These are phyloP conservation scores for Pseudoscleropodium purum DNA, from an alignment of 225 moss, liverwort and hornwort genomes.

Conservation along the genomic window DNA sequence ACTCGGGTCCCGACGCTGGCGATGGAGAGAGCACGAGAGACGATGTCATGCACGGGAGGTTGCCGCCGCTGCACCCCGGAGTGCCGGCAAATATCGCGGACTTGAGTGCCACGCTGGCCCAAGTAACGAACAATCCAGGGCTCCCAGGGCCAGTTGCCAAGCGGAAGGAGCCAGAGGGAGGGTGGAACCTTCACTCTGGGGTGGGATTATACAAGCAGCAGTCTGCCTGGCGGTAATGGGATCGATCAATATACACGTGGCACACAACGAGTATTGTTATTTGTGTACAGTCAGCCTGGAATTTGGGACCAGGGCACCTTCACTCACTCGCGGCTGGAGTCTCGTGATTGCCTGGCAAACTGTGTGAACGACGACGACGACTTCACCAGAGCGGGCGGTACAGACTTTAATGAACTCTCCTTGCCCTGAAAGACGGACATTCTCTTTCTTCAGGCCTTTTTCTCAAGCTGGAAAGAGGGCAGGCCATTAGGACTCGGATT, in stretches of 20 bases:
- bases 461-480: neutral
- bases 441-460: conserved; percentile 14
- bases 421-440: neutral
- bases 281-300: conserved; percentile 69
- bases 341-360: conserved; percentile 1
- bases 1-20: conserved; percentile 82
- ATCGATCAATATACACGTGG: conserved; percentile 6
- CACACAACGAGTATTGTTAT: conserved; percentile 26
- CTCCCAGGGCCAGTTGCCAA: conserved; percentile 44
- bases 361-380: conserved; percentile 6
- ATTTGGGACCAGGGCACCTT: conserved; percentile 1
- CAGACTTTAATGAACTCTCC: neutral
- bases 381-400: neutral
- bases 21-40: conserved; percentile 68
- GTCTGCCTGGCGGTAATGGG: conserved; percentile 71
- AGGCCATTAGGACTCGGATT: conserved; percentile 3
- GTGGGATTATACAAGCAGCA: conserved; percentile 67
- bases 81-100: conserved; percentile 29
- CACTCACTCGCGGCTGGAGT: conserved; percentile 10
- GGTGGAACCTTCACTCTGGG: conserved; percentile 65
- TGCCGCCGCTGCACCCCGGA: conserved; percentile 49
- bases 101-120: conserved; percentile 42
- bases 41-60: conserved; percentile 59
- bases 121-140: conserved; percentile 42
- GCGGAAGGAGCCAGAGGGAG: conserved; percentile 93